Base-by-base conservation (phyloP, 2,329 filamentous ascomycete genomes). In the Claviceps quebecensis region DNA sequence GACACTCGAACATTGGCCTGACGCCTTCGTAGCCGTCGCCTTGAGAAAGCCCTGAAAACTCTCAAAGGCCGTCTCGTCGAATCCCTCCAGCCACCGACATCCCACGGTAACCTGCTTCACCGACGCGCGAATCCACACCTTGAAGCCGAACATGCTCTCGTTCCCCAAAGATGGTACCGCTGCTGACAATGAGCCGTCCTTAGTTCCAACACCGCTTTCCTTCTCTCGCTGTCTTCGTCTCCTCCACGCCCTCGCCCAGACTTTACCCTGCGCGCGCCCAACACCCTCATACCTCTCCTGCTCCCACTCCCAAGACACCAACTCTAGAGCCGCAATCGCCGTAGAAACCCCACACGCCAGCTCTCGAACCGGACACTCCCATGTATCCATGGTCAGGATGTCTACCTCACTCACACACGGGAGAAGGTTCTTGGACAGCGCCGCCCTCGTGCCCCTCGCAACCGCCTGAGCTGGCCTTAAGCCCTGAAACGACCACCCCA, bases 1-100 rank as follows among this genome's bases (percentile, higher is more conserved):
- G 9, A 34, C 3, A 34, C 9, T 34, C 29, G 4, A 34, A 34
- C 29, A 34, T 11, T 11, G 29, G 38, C 38, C 40, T 34, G 17
- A 43, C 1, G 57, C 57, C 6, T 50, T 49, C 43, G 56, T 55
- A 1, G 55, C 59, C 4, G 60, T 71, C 8, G 61, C 55, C 64
- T 81, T 86, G 45, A 94, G 56, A 71, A 90, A 88, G 0, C 87
- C 89, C 54, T 82, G 84, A 56, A 98, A 88, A 63, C 90, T 96
- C 67, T 94, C 86, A 65, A 91, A 95, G 0, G 93, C 62, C 0
- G 82, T 74, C 17, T 77, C 71, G 57, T 95, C 86, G 5, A 74
- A 72, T 0, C 93, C 91, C 59, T 87, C 81, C 1, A 87, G 61
- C 90, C 66, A 69, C 36, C 86, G 73, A 50, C 85, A 71, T 4